Evolutionary conservation across 2,329 filamentous ascomycete genomes (phyloP), one percentile per base, ranked within the genome.

Genomic region (Fusarium decemcellulare): DNA sequence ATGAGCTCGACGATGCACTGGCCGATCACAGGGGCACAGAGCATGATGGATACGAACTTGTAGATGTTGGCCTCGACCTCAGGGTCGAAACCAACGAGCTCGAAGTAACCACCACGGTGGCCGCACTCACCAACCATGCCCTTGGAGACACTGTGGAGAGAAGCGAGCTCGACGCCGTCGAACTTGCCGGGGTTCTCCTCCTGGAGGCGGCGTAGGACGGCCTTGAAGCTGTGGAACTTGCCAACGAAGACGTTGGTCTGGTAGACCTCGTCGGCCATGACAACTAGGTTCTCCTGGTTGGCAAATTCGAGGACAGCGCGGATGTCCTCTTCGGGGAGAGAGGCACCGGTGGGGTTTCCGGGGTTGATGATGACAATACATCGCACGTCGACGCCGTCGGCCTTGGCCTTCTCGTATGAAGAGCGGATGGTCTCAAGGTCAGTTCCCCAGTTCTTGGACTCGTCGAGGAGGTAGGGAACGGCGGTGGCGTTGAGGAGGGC

Each of bases 71-170:
- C 93, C 77, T 93, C 91, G 71, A 99, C 96, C 76, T 92, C 87
- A 11, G 89, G 83, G 79, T 97, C 90, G 81, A 99, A 98, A 73
- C 93, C 93, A 63, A 95, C 89, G 61, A 99, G 90, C 86, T 99
- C 96, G 78, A 98, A 98, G 87, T 97, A 99, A 58, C 96, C 96
- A 74, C 95, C 96, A 70, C 96, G 93, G 85, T 99, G 96, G 55
- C 96, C 96, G 80, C 96, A 99, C 85, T 99, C 96, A 78, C 96
- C 96, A 9, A 98, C 93, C 95, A 99, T 98, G 76, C 96, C 96
- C 88, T 99, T 99, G 79, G 94, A 97, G 59, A 97, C 88, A 76
- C 92, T 95, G 87, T 99, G 95, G 71, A 99, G 86, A 55, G 94
- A 97, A 51, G 92, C 95, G 61, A 99, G 89, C 84, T 98, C 95